Percentiles rank a stretch among this genome's conserved stretches.
These are phyloP conservation scores for Pyrus communis DNA, from an alignment of 306 rosid genomes.

Conservation along the genomic window DNA sequence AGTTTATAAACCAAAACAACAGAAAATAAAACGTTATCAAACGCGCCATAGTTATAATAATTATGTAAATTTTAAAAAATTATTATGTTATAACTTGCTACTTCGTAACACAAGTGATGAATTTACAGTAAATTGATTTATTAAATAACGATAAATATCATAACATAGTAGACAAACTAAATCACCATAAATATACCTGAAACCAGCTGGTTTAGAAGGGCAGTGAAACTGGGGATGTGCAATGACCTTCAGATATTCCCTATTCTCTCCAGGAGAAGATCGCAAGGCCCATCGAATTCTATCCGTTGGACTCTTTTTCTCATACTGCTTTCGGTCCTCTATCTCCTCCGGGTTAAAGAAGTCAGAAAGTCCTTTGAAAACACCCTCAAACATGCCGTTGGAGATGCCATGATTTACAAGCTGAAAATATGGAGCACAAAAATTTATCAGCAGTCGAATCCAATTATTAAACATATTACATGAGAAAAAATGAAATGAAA, in stretches of 20 bases:
- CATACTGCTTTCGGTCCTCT: slow-evolving; percentile 17
- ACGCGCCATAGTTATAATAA: no score
- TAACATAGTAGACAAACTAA: neutral
- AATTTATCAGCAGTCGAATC: neutral
- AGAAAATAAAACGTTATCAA: no score
- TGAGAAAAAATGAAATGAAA: neutral
- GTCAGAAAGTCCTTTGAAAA: slow-evolving; percentile 21
- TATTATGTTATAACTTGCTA: no score
- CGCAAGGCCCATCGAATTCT: slow-evolving; percentile 29
- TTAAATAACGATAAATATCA: neutral
- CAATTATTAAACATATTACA: neutral
- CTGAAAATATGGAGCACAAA: slow-evolving; percentile 14
- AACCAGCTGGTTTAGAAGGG: slow-evolving; percentile 20
- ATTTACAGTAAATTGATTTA: neutral
- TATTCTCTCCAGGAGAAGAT: slow-evolving; percentile 29
- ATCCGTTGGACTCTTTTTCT: slow-evolving; percentile 11
- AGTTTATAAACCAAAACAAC: no score
- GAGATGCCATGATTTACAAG: slow-evolving; percentile 35
- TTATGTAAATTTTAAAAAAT: no score
- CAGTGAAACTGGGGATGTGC: slow-evolving; percentile 32
- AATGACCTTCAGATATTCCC: slow-evolving; percentile 39
- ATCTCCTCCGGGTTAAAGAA: slow-evolving; percentile 28
- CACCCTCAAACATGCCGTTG: slow-evolving; percentile 9
- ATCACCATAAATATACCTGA: slow-evolving; percentile 23
- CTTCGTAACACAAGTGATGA: no score